Base-by-base conservation (phyloP, 805 yeast species). In the Candida chilensis region DNA sequence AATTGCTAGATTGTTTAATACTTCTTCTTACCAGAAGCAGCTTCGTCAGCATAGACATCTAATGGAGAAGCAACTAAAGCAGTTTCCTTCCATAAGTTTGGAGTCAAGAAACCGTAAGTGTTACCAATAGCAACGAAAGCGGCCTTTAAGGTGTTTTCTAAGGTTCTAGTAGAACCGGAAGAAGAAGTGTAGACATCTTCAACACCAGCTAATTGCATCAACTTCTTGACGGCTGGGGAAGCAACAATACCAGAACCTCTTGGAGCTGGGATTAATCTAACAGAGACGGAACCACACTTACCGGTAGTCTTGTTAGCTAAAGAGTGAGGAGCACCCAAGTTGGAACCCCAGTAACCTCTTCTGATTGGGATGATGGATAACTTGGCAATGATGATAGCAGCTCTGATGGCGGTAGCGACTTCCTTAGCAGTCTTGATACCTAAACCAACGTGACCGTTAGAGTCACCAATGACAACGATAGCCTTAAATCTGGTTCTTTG, bases 401-500 rank as follows among this genome's bases (percentile, higher is more conserved):
- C 96, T 75, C 95, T 87, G 77, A 92, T 92, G 65, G 98, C 97
- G 59, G 96, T 87, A 57, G 98, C 98, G 61, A 92, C 96, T 77
- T 92, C 98, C 87, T 92, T 92, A 58, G 98, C 95, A 67, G 97
- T 90, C 87, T 92, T 92, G 77, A 92, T 87, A 77, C 98, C 98
- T 66, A 92, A 82, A 85, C 98, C 98, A 72, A 92, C 96, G 79
- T 92, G 98, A 68, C 98, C 98, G 86, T 87, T 86, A 61, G 88
- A 74, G 78, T 92, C 98, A 78, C 98, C 98, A 66, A 92, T 87
- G 62, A 92, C 87, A 64, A 92, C 97, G 61, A 92, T 95, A 70
- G 97, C 98, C 92, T 94, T 94, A 82, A 92, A 88, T 80, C 98
- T 87, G 74, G 97, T 92, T 81, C 98, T 90, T 80, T 92, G 98